phyloP scores from a whole-genome alignment of 2,329 filamentous ascomycete genomes.

The Stagonosporopsis vannaccii region DNA sequence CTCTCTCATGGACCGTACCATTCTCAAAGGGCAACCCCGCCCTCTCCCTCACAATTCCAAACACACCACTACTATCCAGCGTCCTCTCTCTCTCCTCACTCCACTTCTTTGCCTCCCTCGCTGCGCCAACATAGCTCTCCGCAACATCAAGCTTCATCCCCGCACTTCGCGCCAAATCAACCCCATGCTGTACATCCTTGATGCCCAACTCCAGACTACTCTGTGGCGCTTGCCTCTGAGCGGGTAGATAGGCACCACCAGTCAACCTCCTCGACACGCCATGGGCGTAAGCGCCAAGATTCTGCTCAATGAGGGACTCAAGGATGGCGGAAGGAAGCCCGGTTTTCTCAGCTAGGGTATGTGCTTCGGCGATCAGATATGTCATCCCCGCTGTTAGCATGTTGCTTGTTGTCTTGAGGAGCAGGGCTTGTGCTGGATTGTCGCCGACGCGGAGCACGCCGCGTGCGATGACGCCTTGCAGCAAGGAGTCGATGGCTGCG shows the following conservation, averaged over 20 bases:
- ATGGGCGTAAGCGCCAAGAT: constrained; percentile 38
- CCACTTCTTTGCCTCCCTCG: constrained; percentile 54
- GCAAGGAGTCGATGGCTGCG: constrained; percentile 47
- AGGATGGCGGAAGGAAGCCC: constrained; percentile 52
- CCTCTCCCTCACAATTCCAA: constrained; percentile 55
- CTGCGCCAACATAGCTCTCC: constrained; percentile 54
- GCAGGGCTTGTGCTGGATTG: constrained; percentile 54
- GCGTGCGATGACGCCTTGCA: constrained; percentile 53
- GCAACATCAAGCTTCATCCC: constrained; percentile 53
- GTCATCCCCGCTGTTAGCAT: constrained; percentile 60
- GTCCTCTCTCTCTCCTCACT: constrained; percentile 45
- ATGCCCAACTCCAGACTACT: constrained; percentile 60
- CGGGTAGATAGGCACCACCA: constrained; percentile 35
- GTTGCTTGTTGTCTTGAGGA: constrained; percentile 60
- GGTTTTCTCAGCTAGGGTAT: constrained; percentile 58
- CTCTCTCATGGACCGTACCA: constrained; percentile 39
- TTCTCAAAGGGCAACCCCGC: constrained; percentile 57
- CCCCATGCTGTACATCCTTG: constrained; percentile 61
- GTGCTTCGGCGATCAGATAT: constrained; percentile 59
- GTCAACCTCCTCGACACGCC: constrained; percentile 39
- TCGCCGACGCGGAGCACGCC: constrained; percentile 54
- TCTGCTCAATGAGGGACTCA: constrained; percentile 52
- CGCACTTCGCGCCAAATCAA: constrained; percentile 52
- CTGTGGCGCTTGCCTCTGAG: constrained; percentile 49
- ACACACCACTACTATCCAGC: constrained; percentile 61